These are phyloP conservation scores for Saturnispora quitensis DNA, from an alignment of 805 yeast genomes.

Conservation along the genomic window DNA sequence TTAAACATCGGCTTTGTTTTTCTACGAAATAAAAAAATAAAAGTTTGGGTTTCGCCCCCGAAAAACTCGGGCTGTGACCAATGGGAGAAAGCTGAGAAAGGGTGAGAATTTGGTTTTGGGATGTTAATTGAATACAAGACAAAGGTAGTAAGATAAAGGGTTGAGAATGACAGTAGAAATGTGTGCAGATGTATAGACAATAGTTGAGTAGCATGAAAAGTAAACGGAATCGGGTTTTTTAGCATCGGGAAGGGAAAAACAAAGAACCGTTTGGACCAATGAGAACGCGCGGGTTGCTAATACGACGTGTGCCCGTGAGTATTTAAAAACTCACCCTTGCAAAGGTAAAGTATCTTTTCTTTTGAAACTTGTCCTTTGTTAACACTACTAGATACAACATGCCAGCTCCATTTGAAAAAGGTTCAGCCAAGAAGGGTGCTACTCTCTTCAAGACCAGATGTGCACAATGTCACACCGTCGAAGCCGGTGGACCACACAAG, in stretches of 20 bases:
- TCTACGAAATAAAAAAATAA: too few species aligned
- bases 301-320: background rate
- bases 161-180: too few species aligned
- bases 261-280: background rate
- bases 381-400: constrained; percentile 15
- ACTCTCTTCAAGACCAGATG: constrained; percentile 98
- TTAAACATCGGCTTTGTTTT: background rate
- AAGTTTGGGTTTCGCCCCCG: background rate
- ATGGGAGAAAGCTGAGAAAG: background rate
- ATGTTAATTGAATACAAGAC: background rate
- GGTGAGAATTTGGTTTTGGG: background rate
- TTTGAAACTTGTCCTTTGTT: background rate
- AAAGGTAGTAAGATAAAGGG: background rate
- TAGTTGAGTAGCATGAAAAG: too few species aligned
- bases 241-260: background rate
- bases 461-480: constrained; percentile 96
- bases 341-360: background rate
- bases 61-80: background rate
- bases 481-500: constrained; percentile 93
- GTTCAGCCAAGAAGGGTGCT: constrained; percentile 92
- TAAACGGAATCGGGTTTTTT: background rate
- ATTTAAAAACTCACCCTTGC: background rate
- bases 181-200: background rate
- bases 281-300: background rate
- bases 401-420: constrained; percentile 37